phyloP scores from a whole-genome alignment of 129 eudicot species.

The Flaveria ramosissima region DNA sequence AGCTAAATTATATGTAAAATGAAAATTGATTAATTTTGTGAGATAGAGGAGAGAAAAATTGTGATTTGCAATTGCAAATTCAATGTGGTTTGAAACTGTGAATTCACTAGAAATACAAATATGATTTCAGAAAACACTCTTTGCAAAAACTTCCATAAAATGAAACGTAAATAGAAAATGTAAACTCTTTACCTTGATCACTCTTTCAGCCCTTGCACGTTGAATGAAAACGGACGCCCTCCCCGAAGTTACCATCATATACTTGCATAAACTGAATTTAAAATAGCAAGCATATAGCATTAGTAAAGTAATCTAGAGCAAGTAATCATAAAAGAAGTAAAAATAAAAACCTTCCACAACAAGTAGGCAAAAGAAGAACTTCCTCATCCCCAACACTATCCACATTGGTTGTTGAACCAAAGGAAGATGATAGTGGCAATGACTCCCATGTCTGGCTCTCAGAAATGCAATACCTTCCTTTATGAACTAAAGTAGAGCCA shows the following conservation, averaged over 20 bases:
- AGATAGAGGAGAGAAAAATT: not conserved
- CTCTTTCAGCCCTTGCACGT: conserved; percentile 51
- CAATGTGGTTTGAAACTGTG: not conserved
- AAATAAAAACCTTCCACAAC: conserved; percentile 86
- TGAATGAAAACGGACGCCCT: conserved; percentile 81
- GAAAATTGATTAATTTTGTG: too few relatives aligned
- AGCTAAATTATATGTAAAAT: too few relatives aligned
- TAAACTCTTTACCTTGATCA: conserved; percentile 56
- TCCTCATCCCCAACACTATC: conserved; percentile 45
- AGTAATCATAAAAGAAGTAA: not conserved
- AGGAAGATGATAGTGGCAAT: conserved; percentile 63
- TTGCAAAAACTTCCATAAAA: not conserved
- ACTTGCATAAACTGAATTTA: conserved; percentile 77
- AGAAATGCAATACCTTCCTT: conserved; percentile 76
- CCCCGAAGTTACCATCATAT: conserved; percentile 91
- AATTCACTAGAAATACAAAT: too few relatives aligned
- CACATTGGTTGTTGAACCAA: conserved; percentile 51
- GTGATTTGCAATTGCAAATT: not conserved
- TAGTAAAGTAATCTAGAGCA: not conserved
- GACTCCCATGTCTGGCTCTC: conserved; percentile 96
- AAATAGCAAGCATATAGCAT: not conserved
- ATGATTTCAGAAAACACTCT: not conserved
- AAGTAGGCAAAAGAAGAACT: conserved; percentile 67
- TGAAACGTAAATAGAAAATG: not conserved
- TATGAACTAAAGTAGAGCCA: conserved; percentile 40